phyloP scores from a whole-genome alignment of 2,329 filamentous ascomycete genomes.

The Knufia fluminis region DNA sequence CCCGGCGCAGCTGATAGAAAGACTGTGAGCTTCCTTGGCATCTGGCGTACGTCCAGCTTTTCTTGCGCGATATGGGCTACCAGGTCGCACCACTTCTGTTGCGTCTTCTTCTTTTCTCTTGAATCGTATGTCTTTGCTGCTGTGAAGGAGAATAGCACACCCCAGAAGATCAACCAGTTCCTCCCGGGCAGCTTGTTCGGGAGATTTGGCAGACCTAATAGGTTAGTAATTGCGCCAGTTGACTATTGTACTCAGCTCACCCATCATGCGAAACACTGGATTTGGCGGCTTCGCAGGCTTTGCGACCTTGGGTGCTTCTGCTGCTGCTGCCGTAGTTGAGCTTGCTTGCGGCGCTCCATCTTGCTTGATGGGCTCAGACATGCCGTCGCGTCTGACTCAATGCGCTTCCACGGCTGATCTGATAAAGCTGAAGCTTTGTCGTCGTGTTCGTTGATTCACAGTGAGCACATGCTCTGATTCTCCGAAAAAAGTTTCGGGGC shows the following conservation, averaged over 20 bases:
- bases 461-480: conserved; percentile 2
- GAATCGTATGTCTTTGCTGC: conserved; percentile 84
- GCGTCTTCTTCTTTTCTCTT: conserved; percentile 74
- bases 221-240: conserved; percentile 13
- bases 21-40: conserved; percentile 77
- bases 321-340: conserved; percentile 22
- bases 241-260: conserved; percentile 26
- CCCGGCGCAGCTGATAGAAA: conserved; percentile 79
- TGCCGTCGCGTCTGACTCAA: conserved; percentile 13
- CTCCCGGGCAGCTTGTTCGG: conserved; percentile 80
- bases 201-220: conserved; percentile 67
- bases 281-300: conserved; percentile 49
- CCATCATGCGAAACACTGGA: conserved; percentile 65
- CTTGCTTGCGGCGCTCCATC: conserved; percentile 16
- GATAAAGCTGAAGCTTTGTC: background rate
- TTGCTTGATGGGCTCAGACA: conserved; percentile 31
- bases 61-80: conserved; percentile 79
- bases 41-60: conserved; percentile 58
- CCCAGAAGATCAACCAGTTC: conserved; percentile 95
- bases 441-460: background rate
- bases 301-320: conserved; percentile 29
- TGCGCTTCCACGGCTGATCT: background rate
- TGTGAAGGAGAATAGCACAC: conserved; percentile 66
- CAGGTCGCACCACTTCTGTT: conserved; percentile 74
- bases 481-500: conserved; percentile 6